Evolutionary conservation across 768 basidiomycete species (phyloP).

Genomic region (Suillus subluteus): DNA sequence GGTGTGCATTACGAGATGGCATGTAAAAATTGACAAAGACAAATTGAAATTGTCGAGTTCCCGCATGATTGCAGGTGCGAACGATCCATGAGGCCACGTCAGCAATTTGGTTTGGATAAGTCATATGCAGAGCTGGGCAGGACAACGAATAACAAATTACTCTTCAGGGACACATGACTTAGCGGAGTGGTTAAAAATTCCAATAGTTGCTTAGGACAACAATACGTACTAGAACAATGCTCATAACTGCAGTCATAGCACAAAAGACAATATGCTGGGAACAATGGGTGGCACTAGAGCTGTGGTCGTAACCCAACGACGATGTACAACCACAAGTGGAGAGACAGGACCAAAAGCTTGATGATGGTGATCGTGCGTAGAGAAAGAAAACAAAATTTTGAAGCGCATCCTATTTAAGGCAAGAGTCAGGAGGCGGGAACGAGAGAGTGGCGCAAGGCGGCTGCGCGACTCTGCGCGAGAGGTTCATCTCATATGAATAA

Average conservation of each 20-base stretch:
- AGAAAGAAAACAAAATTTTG: neutral
- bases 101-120: neutral
- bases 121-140: neutral
- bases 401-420: neutral
- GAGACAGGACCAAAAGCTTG: neutral
- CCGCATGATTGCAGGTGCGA: neutral
- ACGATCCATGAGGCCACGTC: neutral
- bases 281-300: neutral
- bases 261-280: neutral
- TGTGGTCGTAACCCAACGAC: neutral
- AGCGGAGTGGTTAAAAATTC: neutral
- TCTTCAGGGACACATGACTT: neutral
- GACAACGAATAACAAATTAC: neutral
- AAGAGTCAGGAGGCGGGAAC: neutral
- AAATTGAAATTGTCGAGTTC: neutral
- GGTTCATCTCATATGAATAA: neutral
- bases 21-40: neutral
- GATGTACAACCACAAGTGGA: neutral
- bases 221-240: neutral
- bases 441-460: neutral
- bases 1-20: neutral
- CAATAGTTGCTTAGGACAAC: neutral
- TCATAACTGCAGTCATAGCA: neutral
- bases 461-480: neutral
- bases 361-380: neutral